Base-by-base conservation (phyloP, 805 yeast genomes). In the Alloascoidea hylecoeti region DNA sequence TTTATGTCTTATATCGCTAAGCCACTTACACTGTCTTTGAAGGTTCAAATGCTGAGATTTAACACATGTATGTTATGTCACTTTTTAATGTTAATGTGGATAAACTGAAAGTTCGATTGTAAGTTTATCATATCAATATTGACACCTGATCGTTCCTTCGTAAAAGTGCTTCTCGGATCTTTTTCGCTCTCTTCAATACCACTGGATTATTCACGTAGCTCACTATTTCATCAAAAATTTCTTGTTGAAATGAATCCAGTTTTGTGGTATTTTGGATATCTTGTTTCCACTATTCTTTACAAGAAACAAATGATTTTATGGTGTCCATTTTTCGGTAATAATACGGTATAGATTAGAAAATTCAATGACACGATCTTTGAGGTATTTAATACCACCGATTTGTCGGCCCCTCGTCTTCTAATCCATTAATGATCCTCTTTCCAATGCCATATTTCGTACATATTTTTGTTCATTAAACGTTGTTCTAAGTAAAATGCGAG, bases 301-400 rank as follows among this genome's bases (percentile, higher is more conserved):
- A 63, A 63, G 42, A 61, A 60, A 38, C 66, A 60, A 36, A 63
- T 45, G 18, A 63, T 62, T 41, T 59, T 59, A 19, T 67, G 45
- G 41, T 53, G 55, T 2, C 68, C 68, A 0, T 53, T 49, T 40
- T 39, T 57, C 61, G 6, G 63, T 66, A 38, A 55, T 59, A 42
- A 61, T 66, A 42, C 62, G 68, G 37, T 39, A 55, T 5, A 39
- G 35, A 44, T 63, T 63, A 4, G 69, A 67, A 41, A 63, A 63
- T 4, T 63, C 49, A 13, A 62, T 34, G 5, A 61, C 42, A 9
- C 57, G 43, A 35, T 51, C 57, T 39, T 56, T 48, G 16, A 41
- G 30, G 12, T 55, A 46, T 14, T 45, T 44, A 5, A 56, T 49
- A 2, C 48, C 37, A 0, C 66, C 68, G 3, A 55, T n/a, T n/a